Evolutionary conservation across 257 asterid species (phyloP), one percentile per base, ranked within the genome.

Genomic region (Salvia rosmarinus): DNA sequence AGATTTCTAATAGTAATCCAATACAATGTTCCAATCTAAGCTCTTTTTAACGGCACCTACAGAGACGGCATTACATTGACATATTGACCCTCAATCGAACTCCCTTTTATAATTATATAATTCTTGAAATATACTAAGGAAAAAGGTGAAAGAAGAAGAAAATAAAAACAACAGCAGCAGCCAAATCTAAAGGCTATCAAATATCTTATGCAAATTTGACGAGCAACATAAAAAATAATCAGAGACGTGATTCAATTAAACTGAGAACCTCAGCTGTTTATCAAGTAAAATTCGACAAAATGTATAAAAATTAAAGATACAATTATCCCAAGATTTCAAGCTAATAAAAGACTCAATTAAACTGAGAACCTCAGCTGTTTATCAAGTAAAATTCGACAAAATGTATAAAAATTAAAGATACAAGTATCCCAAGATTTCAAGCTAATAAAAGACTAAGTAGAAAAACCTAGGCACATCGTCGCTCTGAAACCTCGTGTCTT

Each of bases 361-460:
- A 57, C 3, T 28, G 13, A 25, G 21, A 28, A 14, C 20, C 64
- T 28, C 63, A n/a, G 17, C 51, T 23, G 39, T 14, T 39, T 40
- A 40, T 40, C 21, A 20, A 74, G 55, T 8, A 54, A 54, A 56
- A 56, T 56, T 23, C 62, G 19, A 6, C 25, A 13, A 4, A 12
- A n/a, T n/a, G n/a, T 12, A 25, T 1, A 25, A 9, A 12, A 25
- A 21, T 25, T 28, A 12, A 10, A 23, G n/a, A 28, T 37, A 37
- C 11, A 25, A 56, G n/a, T 25, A 17, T 57, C 37, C 19, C 16
- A 64, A 54, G 52, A 40, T 61, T 52, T 21, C 12, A 20, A 67
- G 63, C 35, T 6, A 47, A 34, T 52, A 44, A 43, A 44, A 74
- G 43, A 56, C 72, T 34, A 64, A 23, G 52, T 55, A 74, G 30